A percentile compares a stretch with the other conserved stretches of the same genome.
Evolutionary conservation across 2,329 filamentous ascomycete species (phyloP).

Genomic region (Neurospora sp.): DNA sequence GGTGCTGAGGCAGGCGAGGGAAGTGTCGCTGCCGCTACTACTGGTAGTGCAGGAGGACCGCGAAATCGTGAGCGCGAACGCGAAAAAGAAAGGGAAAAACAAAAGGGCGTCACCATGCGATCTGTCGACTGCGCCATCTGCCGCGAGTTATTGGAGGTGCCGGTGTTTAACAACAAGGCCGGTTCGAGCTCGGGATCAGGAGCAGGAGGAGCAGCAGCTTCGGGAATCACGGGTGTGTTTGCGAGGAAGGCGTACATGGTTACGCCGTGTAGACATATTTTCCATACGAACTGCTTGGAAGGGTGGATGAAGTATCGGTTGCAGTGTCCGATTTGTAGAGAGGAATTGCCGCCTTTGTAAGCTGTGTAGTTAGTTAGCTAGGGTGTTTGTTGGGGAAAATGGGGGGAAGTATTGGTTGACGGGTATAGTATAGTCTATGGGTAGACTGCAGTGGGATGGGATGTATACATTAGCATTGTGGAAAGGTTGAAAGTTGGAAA

Average conservation of each 20-base stretch:
- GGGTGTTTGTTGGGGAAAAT: not conserved
- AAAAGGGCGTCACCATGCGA: conserved; percentile 24
- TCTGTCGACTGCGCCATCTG: conserved; percentile 92
- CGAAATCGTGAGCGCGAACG: conserved; percentile 25
- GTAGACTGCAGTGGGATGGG: not conserved
- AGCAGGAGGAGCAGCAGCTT: not conserved
- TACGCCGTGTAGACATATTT: conserved; percentile 91
- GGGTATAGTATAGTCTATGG: not conserved
- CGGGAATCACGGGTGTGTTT: conserved; percentile 57
- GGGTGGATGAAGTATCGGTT: conserved; percentile 92
- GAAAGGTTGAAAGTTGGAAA: not conserved
- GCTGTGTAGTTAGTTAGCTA: not conserved
- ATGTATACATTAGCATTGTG: not conserved
- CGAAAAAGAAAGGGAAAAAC: conserved; percentile 21
- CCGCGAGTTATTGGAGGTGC: conserved; percentile 82
- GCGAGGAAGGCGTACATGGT: conserved; percentile 88
- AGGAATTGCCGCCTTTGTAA: conserved; percentile 77
- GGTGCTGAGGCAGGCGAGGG: not conserved
- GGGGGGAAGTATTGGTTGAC: not conserved
- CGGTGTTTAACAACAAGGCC: conserved; percentile 51
- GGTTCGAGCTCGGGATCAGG: conserved; percentile 25
- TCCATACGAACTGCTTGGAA: conserved; percentile 84
- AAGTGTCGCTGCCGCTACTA: not conserved
- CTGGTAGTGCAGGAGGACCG: not conserved
- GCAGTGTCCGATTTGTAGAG: conserved; percentile 91